Percentiles rank a stretch among this genome's conserved stretches.
These are phyloP conservation scores for Beta lomatogona DNA, from an alignment of 179 eudicot species.

Conservation along the genomic window DNA sequence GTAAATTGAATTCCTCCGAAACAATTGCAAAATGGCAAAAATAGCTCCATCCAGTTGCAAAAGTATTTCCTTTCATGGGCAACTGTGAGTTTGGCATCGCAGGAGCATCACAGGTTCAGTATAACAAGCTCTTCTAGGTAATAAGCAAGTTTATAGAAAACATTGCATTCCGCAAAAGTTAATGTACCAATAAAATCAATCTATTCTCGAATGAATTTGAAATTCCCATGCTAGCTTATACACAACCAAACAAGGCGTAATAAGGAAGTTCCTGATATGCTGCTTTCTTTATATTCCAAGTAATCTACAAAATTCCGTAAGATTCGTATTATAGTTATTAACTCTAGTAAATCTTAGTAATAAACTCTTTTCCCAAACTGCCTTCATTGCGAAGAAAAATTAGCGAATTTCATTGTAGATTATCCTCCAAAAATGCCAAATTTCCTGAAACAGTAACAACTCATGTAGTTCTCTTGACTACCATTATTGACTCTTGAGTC, in stretches of 20 bases:
- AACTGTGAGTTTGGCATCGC: background rate
- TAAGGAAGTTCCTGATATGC: background rate
- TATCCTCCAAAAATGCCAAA: background rate
- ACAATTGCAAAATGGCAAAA: background rate
- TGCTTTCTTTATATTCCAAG: no score
- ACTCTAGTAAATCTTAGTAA: no score
- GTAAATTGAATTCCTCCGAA: background rate
- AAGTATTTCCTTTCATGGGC: background rate
- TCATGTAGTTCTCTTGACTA: background rate
- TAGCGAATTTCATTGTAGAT: background rate
- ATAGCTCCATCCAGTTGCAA: background rate
- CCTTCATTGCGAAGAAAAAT: background rate
- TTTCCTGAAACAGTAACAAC: background rate
- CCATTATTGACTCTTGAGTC: background rate
- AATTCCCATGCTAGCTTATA: background rate
- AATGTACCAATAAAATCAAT: background rate
- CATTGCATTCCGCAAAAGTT: background rate
- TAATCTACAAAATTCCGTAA: no score
- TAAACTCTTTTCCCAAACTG: no score
- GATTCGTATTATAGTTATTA: no score
- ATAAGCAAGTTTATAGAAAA: background rate
- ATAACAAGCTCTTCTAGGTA: background rate
- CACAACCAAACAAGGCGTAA: background rate
- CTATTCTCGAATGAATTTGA: background rate
- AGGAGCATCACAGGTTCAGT: background rate